Conservation (phyloP, 2,329 filamentous ascomycete genomes). For the Hirsutella minnesotensis region DNA sequence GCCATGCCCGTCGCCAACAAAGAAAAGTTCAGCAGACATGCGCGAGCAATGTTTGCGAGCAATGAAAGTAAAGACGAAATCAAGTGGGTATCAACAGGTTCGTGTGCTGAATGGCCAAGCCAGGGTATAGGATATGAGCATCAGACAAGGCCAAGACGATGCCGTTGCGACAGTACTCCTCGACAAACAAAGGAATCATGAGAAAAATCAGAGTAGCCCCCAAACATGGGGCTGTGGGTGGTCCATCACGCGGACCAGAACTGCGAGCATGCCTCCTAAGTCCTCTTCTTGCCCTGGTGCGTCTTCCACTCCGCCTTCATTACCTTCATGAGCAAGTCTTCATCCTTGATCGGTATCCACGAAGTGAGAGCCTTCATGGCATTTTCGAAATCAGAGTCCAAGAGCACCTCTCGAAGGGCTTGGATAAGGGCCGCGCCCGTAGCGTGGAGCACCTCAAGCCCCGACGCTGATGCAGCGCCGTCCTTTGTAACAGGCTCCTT, state of each 20-base stretch:
- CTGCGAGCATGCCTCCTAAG: slow-evolving; percentile 19
- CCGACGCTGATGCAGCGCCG: slow-evolving; percentile 18
- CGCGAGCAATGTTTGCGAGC: no score
- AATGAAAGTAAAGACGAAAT: no score
- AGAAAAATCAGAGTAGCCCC: slow-evolving; percentile 4
- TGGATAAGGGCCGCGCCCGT: slow-evolving; percentile 83
- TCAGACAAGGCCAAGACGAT: no score
- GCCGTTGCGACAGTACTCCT: no score
- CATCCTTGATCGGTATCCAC: slow-evolving; percentile 88
- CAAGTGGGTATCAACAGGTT: no score
- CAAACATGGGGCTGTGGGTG: background rate
- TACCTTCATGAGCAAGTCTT: slow-evolving; percentile 86
- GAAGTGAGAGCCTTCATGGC: slow-evolving; percentile 94
- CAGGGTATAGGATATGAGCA: no score
- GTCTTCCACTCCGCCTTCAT: slow-evolving; percentile 77
- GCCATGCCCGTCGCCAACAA: no score
- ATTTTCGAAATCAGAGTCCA: slow-evolving; percentile 93
- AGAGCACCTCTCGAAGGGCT: slow-evolving; percentile 73
- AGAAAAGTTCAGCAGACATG: no score
- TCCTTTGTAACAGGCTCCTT: no score
- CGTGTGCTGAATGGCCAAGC: no score
- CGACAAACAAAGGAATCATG: slow-evolving; percentile 3
- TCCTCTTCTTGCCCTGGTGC: slow-evolving; percentile 35
- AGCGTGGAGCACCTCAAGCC: slow-evolving; percentile 81
- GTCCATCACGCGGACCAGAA: slow-evolving; percentile 11